Conservation (phyloP, 2,329 filamentous ascomycete species). For the Aspergillus terreus region DNA sequence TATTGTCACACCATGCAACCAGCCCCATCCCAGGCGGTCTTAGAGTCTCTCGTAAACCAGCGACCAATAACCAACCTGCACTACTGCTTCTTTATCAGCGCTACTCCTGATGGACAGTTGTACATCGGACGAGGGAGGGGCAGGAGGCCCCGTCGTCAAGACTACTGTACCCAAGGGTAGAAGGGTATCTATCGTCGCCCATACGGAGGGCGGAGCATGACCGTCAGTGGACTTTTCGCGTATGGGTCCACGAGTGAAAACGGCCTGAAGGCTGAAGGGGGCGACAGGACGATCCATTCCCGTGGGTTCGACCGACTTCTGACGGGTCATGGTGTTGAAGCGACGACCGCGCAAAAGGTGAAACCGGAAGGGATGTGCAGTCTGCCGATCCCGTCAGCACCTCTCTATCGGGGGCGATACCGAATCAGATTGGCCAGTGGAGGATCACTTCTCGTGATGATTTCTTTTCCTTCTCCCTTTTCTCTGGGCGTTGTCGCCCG, state of each 20-base stretch:
- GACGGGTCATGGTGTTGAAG: constrained; percentile 17
- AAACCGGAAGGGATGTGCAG: constrained; percentile 21
- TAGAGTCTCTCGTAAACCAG: neutral
- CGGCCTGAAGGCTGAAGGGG: constrained; percentile 1
- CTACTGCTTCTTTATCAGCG: neutral
- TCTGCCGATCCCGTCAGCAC: constrained; percentile 23
- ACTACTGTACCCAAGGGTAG: neutral
- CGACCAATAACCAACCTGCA: neutral
- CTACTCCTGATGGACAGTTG: neutral
- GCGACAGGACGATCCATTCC: constrained; percentile 27
- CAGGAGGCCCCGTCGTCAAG: neutral
- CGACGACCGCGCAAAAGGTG: constrained; percentile 16
- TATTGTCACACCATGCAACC: neutral
- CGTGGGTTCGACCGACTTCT: constrained; percentile 21
- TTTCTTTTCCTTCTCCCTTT: neutral
- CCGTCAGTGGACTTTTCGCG: neutral
- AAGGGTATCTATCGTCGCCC: no score
- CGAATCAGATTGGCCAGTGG: constrained; percentile 10
- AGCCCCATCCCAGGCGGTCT: neutral
- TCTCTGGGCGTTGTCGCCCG: neutral
- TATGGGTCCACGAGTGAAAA: neutral
- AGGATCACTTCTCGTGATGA: neutral
- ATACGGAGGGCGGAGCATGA: neutral
- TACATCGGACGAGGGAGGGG: neutral
- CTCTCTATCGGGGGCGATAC: constrained; percentile 2